Base-by-base conservation (phyloP, 148 eudicot species). In the Spergularia bocconei region DNA sequence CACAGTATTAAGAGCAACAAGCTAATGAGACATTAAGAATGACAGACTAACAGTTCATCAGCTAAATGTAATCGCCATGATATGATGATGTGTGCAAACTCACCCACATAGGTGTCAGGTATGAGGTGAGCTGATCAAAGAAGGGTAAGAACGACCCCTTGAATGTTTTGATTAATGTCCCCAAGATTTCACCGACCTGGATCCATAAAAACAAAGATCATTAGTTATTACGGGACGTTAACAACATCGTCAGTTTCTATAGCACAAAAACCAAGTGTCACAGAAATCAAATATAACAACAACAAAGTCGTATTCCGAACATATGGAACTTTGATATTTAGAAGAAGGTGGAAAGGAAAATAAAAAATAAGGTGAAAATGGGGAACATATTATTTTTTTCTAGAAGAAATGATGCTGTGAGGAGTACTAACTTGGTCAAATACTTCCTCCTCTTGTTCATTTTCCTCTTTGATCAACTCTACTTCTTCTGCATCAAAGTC, bases 401-500 rank as follows among this genome's bases (percentile, higher is more conserved):
- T 0, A 39, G 52, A 15, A 60, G 14, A 50, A 70, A 15, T 63
- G 14, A 50, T 21, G 52, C 36, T 38, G 56, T 41, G 38, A 29
- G n/a, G 38, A 69, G 60, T 41, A 85, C 84, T 29, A 53, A 95
- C 98, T 79, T 95, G 97, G 70, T 95, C 96, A 85, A 95, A 92
- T 63, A 95, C 85, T 81, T 89, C 98, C 80, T 95, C 98, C 81
- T 95, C 98, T 78, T 94, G 97, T 79, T 94, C 97, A 80, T 94
- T 91, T 82, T 91, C 98, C 79, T 93, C 98, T 61, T 74, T 89
- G 16, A 92, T 90, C 80, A 95, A 64, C 80, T 92, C 97, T 47
- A 93, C 92, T 84, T 95, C 98, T 85, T 95, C 98, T 15, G 97
- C 97, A 85, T 95, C 98, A 74, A 95, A 95, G 73, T 95, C 98